phyloP scores from a whole-genome alignment of 192 early-diverging fungal species.

The Geranomyces variabilis region DNA sequence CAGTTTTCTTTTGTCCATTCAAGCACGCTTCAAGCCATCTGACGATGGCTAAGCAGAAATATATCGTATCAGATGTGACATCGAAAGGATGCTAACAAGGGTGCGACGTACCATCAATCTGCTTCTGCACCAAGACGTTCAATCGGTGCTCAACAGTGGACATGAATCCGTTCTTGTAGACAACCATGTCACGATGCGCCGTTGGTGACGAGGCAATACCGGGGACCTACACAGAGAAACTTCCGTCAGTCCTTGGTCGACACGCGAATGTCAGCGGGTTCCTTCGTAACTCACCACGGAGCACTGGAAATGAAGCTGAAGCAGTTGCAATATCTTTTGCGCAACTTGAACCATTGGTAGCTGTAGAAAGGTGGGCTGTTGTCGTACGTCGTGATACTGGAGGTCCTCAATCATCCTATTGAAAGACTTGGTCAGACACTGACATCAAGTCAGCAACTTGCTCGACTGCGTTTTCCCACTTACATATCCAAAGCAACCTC shows the following conservation, averaged over 20 bases:
- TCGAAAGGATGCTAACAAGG: not conserved
- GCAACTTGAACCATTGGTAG: constrained; percentile 68
- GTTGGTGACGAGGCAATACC: constrained; percentile 65
- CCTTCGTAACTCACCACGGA: constrained; percentile 19
- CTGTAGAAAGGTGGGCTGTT: constrained; percentile 67
- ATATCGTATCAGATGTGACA: not conserved
- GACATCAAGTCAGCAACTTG: not conserved
- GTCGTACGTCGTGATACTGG: constrained; percentile 50
- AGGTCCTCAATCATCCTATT: constrained; percentile 68
- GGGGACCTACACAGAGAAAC: not conserved
- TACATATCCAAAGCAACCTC: constrained; percentile 80
- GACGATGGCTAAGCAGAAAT: constrained; percentile 53
- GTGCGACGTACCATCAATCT: constrained; percentile 62
- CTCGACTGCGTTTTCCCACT: constrained; percentile 34
- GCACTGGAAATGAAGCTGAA: constrained; percentile 82
- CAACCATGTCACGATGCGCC: constrained; percentile 83
- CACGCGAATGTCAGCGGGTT: not conserved
- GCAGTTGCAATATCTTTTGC: constrained; percentile 72
- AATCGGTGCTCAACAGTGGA: constrained; percentile 76
- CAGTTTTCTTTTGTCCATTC: constrained; percentile 80
- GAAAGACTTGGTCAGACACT: not conserved
- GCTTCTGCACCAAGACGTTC: constrained; percentile 75
- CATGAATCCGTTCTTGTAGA: constrained; percentile 89
- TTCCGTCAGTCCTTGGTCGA: no score
- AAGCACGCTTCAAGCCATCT: constrained; percentile 74